Evolutionary conservation across 805 yeast species (phyloP), one percentile per base, ranked within the genome.

Genomic region (Saturnispora serradocipensis): DNA sequence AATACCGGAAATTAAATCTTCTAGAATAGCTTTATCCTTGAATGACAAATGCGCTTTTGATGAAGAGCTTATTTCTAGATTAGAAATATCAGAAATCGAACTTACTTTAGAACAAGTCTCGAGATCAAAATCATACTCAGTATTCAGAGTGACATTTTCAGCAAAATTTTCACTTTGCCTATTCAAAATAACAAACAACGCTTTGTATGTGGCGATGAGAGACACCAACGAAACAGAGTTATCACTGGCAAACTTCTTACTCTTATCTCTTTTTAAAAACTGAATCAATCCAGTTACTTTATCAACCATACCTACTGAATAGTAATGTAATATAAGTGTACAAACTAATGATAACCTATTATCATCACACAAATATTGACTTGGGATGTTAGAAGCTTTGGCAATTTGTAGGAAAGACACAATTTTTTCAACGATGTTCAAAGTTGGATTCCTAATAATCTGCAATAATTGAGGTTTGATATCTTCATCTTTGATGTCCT

Each of bases 271-370:
- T 15, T 54, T 57, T 53, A 67, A 48, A 56, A 62, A 61, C 45
- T 56, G 57, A 15, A 65, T 56, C 50, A 67, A 56, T 10, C 53
- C 52, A 35, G 58, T 57, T 7, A 61, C 65, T 22, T 61, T 57
- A 2, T 45, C 39, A 7, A 38, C 16, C 30, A 65, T 59, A 30
- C 56, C 58, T 22, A 46, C 46, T 2, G 61, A 54, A 48, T 61
- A 59, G 46, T 64, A 65, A 50, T 65, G 61, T 22, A 64, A 32
- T 20, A 67, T 63, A 44, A 65, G 50, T 1, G 64, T 57, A 50
- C 69, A 65, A 1, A 67, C 58, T 43, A 67, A 53, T 4, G 64
- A 58, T 9, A 67, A 48, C 50, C 68, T 57, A 42, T 63, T 64
- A 40, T 65, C 69, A 43, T 64, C 62, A 15, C 62, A 53, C 6